Evolutionary conservation across 2,329 filamentous ascomycete species (phyloP).

Genomic region (Juglanconis oblonga): DNA sequence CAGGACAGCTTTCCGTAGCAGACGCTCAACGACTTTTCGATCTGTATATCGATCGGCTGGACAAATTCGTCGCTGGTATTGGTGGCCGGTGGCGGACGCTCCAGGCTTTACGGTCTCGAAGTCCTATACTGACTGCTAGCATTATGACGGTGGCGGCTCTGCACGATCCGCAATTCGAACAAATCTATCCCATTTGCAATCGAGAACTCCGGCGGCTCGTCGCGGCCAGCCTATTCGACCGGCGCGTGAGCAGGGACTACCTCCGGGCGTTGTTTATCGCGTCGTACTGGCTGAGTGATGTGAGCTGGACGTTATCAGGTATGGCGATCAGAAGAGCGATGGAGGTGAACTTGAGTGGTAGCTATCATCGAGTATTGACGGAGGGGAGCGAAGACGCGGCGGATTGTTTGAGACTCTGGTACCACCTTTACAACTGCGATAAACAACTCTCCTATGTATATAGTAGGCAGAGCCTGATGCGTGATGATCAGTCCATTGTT

Average conservation of each 20-base stretch:
- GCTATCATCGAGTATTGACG: conserved; percentile 37
- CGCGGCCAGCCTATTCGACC: conserved; percentile 31
- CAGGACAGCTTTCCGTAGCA: conserved; percentile 39
- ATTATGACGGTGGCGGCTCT: conserved; percentile 47
- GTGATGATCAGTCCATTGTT: conserved; percentile 55
- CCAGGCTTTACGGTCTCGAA: conserved; percentile 50
- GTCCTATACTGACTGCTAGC: conserved; percentile 49
- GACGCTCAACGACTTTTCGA: conserved; percentile 51
- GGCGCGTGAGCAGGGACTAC: conserved; percentile 42
- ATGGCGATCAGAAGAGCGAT: conserved; percentile 48
- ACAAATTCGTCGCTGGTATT: conserved; percentile 49
- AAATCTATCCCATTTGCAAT: conserved; percentile 21
- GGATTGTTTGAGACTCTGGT: conserved; percentile 59
- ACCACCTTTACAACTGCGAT: conserved; percentile 58
- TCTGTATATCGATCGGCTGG: conserved; percentile 48
- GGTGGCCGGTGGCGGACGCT: conserved; percentile 48
- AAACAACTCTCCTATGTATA: conserved; percentile 62
- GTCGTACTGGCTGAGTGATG: conserved; percentile 61
- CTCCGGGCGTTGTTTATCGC: conserved; percentile 59
- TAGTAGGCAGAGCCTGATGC: conserved; percentile 55
- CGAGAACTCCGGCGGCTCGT: conserved; percentile 22
- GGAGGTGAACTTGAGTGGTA: conserved; percentile 43
- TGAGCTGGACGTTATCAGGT: conserved; percentile 61
- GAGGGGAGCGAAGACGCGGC: conserved; percentile 40
- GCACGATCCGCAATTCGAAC: conserved; percentile 24